phyloP scores from a whole-genome alignment of 2,329 filamentous ascomycete species.

The Fusarium pseudonygamai region DNA sequence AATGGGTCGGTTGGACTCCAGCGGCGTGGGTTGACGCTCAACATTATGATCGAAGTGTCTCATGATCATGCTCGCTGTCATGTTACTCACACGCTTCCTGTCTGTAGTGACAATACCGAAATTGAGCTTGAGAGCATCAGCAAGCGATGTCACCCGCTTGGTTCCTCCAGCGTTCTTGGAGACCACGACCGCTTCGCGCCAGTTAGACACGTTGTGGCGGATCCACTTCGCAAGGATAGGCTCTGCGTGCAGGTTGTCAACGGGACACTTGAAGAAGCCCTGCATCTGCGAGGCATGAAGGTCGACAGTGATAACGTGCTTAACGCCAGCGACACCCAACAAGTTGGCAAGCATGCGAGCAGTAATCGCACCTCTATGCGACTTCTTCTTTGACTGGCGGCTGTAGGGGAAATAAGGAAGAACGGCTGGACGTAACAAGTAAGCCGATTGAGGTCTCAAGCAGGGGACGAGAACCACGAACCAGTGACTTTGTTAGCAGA shows the following conservation, averaged over 20 bases:
- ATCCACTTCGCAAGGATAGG: slow-evolving; percentile 97
- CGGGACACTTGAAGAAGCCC: slow-evolving; percentile 97
- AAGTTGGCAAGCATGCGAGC: slow-evolving; percentile 97
- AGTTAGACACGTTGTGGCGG: slow-evolving; percentile 83
- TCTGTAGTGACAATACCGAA: slow-evolving; percentile 97
- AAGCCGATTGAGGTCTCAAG: slow-evolving; percentile 26
- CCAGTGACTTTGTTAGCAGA: slow-evolving; percentile 97
- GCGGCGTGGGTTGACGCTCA: slow-evolving; percentile 54
- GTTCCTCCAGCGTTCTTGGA: slow-evolving; percentile 98
- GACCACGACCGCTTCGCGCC: slow-evolving; percentile 93
- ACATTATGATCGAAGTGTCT: slow-evolving; percentile 68
- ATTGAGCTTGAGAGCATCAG: slow-evolving; percentile 95
- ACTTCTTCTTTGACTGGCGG: slow-evolving; percentile 99
- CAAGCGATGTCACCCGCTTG: slow-evolving; percentile 94
- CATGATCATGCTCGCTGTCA: slow-evolving; percentile 83
- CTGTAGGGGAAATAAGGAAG: slow-evolving; percentile 99
- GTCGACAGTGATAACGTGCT: slow-evolving; percentile 97
- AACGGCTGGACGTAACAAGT: slow-evolving; percentile 66
- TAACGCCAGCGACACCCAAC: slow-evolving; percentile 90
- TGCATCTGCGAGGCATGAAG: slow-evolving; percentile 99
- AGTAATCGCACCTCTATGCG: slow-evolving; percentile 93
- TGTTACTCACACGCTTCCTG: slow-evolving; percentile 72
- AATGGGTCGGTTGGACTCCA: slow-evolving; percentile 48
- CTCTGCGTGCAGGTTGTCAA: slow-evolving; percentile 97
- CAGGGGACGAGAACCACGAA: slow-evolving; percentile 55